Percentiles rank a stretch among this genome's conserved stretches.
These are phyloP conservation scores for Trichoderma sp. DNA, from an alignment of 2,329 filamentous ascomycete genomes.

Conservation along the genomic window DNA sequence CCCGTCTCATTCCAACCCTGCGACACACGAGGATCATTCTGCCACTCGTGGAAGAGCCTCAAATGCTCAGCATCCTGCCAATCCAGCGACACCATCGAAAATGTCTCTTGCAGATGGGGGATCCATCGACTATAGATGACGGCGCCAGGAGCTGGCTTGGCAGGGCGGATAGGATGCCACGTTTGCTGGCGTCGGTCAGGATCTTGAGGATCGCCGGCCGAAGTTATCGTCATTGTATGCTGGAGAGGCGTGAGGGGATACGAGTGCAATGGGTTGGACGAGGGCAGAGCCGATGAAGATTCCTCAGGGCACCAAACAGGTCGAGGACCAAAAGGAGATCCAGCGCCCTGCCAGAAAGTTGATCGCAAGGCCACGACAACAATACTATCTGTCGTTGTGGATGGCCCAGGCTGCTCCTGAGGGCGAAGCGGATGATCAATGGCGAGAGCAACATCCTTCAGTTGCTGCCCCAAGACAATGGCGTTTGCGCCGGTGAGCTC, in stretches of 20 bases:
- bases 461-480: conserved; percentile 37
- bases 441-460: conserved; percentile 48
- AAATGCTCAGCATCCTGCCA: conserved; percentile 63
- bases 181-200: conserved; percentile 48
- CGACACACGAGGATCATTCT: conserved; percentile 78
- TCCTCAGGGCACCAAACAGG: conserved; percentile 58
- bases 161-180: conserved; percentile 67
- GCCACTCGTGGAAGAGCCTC: conserved; percentile 72
- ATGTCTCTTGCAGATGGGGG: conserved; percentile 70
- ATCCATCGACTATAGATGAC: conserved; percentile 77
- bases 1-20: conserved; percentile 79
- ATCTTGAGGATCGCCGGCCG: conserved; percentile 41
- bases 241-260: conserved; percentile 50
- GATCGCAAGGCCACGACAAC: conserved; percentile 46
- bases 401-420: conserved; percentile 28
- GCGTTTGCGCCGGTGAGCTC: conserved; percentile 41
- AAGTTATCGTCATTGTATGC: conserved; percentile 41
- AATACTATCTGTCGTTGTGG: conserved; percentile 29
- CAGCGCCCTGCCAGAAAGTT: conserved; percentile 69
- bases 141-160: conserved; percentile 68
- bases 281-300: conserved; percentile 35
- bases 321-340: conserved; percentile 63
- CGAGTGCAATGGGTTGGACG: conserved; percentile 39
- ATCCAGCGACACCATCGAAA: conserved; percentile 74
- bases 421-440: conserved; percentile 45